Base-by-base conservation (phyloP, 768 basidiomycete species). In the Tylopilus vinaceipallidus region DNA sequence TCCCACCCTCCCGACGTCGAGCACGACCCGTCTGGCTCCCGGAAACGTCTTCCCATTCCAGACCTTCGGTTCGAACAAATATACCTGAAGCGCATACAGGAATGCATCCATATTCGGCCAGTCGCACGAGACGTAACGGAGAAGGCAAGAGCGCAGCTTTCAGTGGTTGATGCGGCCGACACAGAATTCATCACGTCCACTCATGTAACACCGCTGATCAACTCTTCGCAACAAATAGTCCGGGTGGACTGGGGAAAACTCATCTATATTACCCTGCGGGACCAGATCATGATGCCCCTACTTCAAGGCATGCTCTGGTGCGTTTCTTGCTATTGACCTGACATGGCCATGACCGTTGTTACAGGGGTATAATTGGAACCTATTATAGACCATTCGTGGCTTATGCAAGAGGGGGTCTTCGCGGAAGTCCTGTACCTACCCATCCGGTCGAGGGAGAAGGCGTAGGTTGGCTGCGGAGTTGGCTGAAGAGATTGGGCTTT, bases 11-110 rank as follows among this genome's bases (percentile, higher is more conserved):
- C 42, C 22, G 35, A 63, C 38, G n/a, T 49, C 44, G 49, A 53
- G 4, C 43, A 59, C 24, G 55, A 57, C 23, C 56, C 37, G 32
- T 23, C 47, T 22, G 34, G 56, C 1, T 59, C 63, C 26, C 69
- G 67, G n/a, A 65, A 61, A 13, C 75, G 70, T 43, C 63, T 83
- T n/a, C 79, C 81, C 22, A 82, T 89, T 45, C 86, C 87, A 23
- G 88, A 91, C 62, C 70, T 89, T 32, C 85, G 88, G 23, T 88
- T 88, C 70, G 88, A 90, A 61, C 76, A 80, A 49, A 82, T 79
- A 43, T 91, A 86, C 64, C 52, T 88, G 49, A 76, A 75, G 54
- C 85, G 82, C 55, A 74, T 88, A 53, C 73, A 70, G 22, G 72
- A 74, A 8, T 81, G 74, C 58, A 68, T 83, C 42, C 73, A 78